These are phyloP conservation scores for Boechera retrofracta DNA, from an alignment of 345 rosid genomes.

Conservation along the genomic window DNA sequence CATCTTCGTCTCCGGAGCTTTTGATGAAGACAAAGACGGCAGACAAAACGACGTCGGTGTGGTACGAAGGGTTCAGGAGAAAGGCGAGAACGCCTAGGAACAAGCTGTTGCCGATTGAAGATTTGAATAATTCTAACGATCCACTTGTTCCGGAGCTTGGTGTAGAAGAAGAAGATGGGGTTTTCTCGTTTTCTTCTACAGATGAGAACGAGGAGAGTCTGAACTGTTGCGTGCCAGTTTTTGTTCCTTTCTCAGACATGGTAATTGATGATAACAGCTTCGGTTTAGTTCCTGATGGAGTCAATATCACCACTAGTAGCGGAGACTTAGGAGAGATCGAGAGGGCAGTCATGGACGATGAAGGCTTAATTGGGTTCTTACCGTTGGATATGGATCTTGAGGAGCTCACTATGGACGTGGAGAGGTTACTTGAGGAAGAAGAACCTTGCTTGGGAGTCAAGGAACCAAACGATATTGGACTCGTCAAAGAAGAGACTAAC, in stretches of 20 bases:
- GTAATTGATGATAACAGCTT: constrained; percentile 21
- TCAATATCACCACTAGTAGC: not conserved
- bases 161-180: constrained; percentile 40
- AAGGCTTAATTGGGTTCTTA: constrained; percentile 45
- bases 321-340: constrained; percentile 1
- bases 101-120: constrained; percentile 7
- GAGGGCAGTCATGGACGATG: constrained; percentile 26
- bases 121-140: constrained; percentile 24
- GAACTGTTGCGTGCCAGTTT: constrained; percentile 56
- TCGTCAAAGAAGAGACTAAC: constrained; percentile 6
- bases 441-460: not conserved
- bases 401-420: not conserved
- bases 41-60: constrained; percentile 41
- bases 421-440: not conserved
- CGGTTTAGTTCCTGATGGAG: constrained; percentile 8
- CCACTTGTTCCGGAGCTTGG: constrained; percentile 64
- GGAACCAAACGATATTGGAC: not conserved
- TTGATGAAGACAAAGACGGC: not conserved
- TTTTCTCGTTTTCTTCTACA: constrained; percentile 16
- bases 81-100: constrained; percentile 63
- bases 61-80: constrained; percentile 62
- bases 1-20: constrained; percentile 2
- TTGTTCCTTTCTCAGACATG: constrained; percentile 49
- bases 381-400: constrained; percentile 58
- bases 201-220: constrained; percentile 53